Conservation (phyloP, 805 yeast species). For the Lipomyces japonicus region DNA sequence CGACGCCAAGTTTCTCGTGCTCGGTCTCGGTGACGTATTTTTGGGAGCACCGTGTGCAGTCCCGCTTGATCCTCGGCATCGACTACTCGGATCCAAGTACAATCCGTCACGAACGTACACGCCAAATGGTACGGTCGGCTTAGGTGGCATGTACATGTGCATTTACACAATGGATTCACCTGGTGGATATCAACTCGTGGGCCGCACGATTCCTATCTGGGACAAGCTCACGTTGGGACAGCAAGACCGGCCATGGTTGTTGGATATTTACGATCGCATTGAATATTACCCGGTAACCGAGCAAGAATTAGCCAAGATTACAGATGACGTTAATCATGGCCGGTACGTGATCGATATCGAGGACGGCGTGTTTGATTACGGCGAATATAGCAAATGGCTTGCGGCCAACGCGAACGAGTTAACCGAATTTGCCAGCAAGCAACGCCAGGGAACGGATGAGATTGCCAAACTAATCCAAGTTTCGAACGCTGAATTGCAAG, state of each 20-base stretch:
- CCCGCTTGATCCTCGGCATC: conserved; percentile 94
- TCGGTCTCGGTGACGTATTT: conserved; percentile 96
- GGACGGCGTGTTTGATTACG: conserved; percentile 78
- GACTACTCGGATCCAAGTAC: conserved; percentile 87
- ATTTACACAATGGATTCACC: conserved; percentile 97
- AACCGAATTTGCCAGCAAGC: conserved; percentile 59
- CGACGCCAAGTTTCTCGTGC: conserved; percentile 83
- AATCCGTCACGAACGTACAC: conserved; percentile 96
- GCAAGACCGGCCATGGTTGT: conserved; percentile 81
- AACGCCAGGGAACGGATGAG: conserved; percentile 81
- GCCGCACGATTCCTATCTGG: conserved; percentile 97
- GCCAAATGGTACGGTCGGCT: conserved; percentile 95
- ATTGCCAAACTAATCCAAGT: conserved; percentile 78
- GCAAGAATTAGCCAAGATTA: conserved; percentile 65
- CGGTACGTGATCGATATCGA: conserved; percentile 68
- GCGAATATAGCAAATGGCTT: conserved; percentile 73
- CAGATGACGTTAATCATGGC: conserved; percentile 77
- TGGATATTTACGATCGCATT: conserved; percentile 88
- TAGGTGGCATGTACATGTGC: conserved; percentile 99
- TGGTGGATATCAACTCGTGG: conserved; percentile 96
- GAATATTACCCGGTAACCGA: conserved; percentile 91
- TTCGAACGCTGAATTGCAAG: conserved; percentile 68
- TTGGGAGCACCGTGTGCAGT: conserved; percentile 98
- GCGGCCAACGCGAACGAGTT: conserved; percentile 69
- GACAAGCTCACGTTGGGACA: conserved; percentile 79